Percentiles rank a stretch among this genome's conserved stretches.
Conservation (phyloP, 2,329 filamentous ascomycete species). For the Ophiostoma perfectum region DNA sequence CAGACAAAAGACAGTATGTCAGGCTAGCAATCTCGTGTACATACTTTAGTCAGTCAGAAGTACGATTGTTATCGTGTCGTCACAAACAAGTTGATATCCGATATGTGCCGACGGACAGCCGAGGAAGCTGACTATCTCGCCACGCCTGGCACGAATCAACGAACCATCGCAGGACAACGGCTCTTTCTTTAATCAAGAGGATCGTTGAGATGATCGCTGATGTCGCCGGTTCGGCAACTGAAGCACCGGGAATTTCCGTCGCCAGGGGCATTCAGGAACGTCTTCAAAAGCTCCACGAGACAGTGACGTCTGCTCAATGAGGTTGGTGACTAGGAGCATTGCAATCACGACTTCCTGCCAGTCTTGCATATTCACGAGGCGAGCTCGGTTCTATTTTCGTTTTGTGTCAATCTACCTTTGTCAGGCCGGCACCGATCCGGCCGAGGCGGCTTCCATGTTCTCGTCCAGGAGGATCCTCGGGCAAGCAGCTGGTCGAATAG, state of each 20-base stretch:
- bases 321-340: background rate
- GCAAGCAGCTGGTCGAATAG: background rate
- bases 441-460: background rate
- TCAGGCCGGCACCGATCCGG: background rate
- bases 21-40: background rate
- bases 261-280: background rate
- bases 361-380: background rate
- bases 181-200: background rate
- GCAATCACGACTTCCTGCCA: background rate
- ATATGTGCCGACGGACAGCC: constrained; percentile 11
- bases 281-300: background rate
- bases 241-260: background rate
- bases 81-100: background rate
- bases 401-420: background rate
- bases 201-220: too few relatives aligned
- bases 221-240: background rate
- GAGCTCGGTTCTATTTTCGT: background rate
- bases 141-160: background rate
- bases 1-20: background rate
- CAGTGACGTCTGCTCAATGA: background rate
- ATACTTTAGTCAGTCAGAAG: too few relatives aligned
- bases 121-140: background rate
- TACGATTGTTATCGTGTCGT: background rate
- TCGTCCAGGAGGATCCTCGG: background rate
- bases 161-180: background rate